Evolutionary conservation across 2,329 filamentous ascomycete genomes (phyloP), one percentile per base, ranked within the genome.

Genomic region (Alternaria sp.): DNA sequence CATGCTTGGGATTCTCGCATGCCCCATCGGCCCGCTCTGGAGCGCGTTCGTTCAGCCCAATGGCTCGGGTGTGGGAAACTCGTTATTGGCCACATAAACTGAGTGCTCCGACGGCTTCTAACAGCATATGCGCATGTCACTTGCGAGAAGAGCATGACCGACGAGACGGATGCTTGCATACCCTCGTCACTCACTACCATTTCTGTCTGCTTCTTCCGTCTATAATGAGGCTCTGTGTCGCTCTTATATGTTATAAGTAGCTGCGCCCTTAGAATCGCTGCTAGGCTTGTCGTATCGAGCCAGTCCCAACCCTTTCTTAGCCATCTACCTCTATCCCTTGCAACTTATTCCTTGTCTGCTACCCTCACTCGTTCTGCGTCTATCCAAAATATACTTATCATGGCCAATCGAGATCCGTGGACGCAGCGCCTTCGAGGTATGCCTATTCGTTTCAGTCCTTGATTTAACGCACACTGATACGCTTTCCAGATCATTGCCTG

Each of bases 401-500:
- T 75, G 72, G 60, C 69, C 28, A 60, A 66, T 45, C 64, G 56
- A 46, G 64, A 64, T 51, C 54, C 67, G n/a, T 76, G 73, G 72
- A 63, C 70, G 7, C 62, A 75, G 49, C 71, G 72, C 54, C 75
- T 79, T 47, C 65, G 66, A 69, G 76, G 77, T 78, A 61, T 28
- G 47, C 62, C 58, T 30, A 23, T 30, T 23, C 30, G 50, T 25
- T 12, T n/a, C 15, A 26, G 9, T 20, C 44, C 14, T 33, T 11
- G 12, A 43, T 23, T 20, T 5, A 50, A 37, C 11, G 21, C 14
- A 66, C 45, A 41, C 25, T 50, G n/a, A 51, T 50, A 72, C 15
- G 43, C 51, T 72, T 55, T 23, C 14, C 20, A 80, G 79, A 78
- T 8, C 71, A 79, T 55, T 81, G 79, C 59, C 66, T 64, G 21